Evolutionary conservation across 2,329 filamentous ascomycete species (phyloP).

Genomic region (Alternaria longipes): DNA sequence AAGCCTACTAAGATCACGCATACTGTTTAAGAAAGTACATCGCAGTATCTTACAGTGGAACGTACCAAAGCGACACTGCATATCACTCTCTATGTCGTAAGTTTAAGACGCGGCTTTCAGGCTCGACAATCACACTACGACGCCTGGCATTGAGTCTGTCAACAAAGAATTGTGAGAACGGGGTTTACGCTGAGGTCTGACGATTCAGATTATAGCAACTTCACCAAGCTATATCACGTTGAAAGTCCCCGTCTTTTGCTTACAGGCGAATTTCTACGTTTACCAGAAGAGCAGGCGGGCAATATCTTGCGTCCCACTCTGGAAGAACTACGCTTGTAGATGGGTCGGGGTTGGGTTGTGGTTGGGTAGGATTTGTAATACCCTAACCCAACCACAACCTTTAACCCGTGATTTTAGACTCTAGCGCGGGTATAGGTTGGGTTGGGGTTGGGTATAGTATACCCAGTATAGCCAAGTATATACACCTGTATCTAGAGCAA

Average conservation of each 20-base stretch:
- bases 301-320: not conserved
- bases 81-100: not conserved
- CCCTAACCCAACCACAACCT: too few species aligned
- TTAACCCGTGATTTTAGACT: too few species aligned
- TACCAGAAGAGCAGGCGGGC: not conserved
- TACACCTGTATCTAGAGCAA: too few species aligned
- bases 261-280: not conserved
- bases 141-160: not conserved
- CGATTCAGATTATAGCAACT: not conserved
- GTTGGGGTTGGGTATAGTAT: too few species aligned
- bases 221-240: not conserved
- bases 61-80: not conserved
- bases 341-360: too few species aligned
- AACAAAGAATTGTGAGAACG: not conserved
- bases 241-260: not conserved
- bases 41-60: too few species aligned
- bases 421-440: too few species aligned
- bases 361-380: too few species aligned
- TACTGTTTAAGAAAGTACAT: too few species aligned
- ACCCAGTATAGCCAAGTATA: too few species aligned
- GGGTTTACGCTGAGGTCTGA: not conserved
- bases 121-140: not conserved
- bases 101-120: not conserved
- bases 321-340: not conserved
- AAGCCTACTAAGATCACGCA: too few species aligned